These are phyloP conservation scores for Amyloporia xantha DNA, from an alignment of 768 basidiomycete species.

Conservation along the genomic window DNA sequence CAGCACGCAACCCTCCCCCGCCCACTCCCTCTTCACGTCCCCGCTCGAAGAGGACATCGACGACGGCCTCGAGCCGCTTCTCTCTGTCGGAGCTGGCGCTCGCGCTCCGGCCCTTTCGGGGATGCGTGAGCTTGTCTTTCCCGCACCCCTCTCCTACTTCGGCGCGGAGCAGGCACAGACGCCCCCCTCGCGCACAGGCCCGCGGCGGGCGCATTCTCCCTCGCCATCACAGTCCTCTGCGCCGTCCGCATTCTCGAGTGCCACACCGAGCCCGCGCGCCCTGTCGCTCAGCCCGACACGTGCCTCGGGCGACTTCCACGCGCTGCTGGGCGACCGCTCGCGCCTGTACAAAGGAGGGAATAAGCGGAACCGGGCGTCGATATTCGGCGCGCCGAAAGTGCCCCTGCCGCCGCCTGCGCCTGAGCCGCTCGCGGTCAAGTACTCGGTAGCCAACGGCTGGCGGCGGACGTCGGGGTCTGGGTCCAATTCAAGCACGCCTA, in stretches of 20 bases:
- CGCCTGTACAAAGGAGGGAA: slow-evolving; percentile 4
- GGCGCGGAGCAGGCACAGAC: not conserved
- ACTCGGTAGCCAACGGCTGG: slow-evolving; percentile 50
- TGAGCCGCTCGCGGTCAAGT: slow-evolving; percentile 39
- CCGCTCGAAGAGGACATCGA: slow-evolving; percentile 26
- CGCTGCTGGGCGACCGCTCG: slow-evolving; percentile 3
- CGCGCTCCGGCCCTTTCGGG: slow-evolving; percentile 23
- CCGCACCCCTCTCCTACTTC: slow-evolving; percentile 59
- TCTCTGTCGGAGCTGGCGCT: slow-evolving; percentile 6
- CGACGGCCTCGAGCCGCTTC: slow-evolving; percentile 13
- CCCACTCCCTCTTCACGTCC: slow-evolving; percentile 32
- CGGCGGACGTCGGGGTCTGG: slow-evolving; percentile 29
- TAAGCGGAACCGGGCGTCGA: slow-evolving; percentile 20
- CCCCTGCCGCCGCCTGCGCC: slow-evolving; percentile 39
- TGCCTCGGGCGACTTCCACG: slow-evolving; percentile 11
- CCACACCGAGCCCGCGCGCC: slow-evolving; percentile 8
- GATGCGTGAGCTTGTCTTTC: slow-evolving; percentile 61
- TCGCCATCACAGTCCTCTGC: not conserved
- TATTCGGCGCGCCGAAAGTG: slow-evolving; percentile 31
- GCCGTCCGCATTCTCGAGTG: not conserved
- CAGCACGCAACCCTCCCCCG: slow-evolving; percentile 48
- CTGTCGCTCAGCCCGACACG: slow-evolving; percentile 12
- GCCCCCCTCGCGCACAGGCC: not conserved
- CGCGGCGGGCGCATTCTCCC: slow-evolving; percentile 1
- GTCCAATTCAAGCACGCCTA: no score